Base-by-base conservation (phyloP, 2,329 filamentous ascomycete species). In the Sordariomycetes sp. region DNA sequence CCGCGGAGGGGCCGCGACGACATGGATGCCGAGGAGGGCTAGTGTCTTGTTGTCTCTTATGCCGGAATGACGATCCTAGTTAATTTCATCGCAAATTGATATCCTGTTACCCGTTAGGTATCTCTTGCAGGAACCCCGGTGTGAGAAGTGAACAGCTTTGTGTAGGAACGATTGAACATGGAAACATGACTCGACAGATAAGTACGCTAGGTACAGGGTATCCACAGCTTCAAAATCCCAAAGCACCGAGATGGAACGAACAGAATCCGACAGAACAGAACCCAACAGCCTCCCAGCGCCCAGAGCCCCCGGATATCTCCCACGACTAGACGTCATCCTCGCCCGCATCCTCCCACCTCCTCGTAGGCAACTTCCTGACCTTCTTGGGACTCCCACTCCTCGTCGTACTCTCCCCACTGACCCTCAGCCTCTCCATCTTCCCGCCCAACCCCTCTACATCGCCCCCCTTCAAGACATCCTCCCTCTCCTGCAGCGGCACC, bases 21-120 rank as follows among this genome's bases (percentile, higher is more conserved):
- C 55, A 91, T 91, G 88, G 89, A 93, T 71, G 76, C 77, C 46
- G 89, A 90, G 64, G 88, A 92, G 70, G 83, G 86, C 62, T 89
- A 71, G 68, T 20, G 34, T 1, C 12, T 25, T 16, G 37, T 4
- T n/a, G 37, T 37, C 25, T 54, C 37, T 37, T 18, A 40, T 54
- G 20, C 32, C 40, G 5, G 46, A 22, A 12, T 46, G 40, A 46
- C 18, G 40, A n/a, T 46, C 16, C n/a, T 46, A 7, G 40, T n/a
- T n/a, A n/a, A 14, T n/a, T 46, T 46, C 18, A n/a, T n/a, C 6
- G 16, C 40, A n/a, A 14, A 18, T 46, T 16, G 40, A 46, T n/a
- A 32, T n/a, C 40, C 40, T n/a, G 40, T 6, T n/a, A 6, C 40
- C 11, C 40, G 40, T 18, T 46, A n/a, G 5, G n/a, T n/a, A n/a